Conservation (phyloP, 768 basidiomycete genomes). For the Auricularia cornea region DNA sequence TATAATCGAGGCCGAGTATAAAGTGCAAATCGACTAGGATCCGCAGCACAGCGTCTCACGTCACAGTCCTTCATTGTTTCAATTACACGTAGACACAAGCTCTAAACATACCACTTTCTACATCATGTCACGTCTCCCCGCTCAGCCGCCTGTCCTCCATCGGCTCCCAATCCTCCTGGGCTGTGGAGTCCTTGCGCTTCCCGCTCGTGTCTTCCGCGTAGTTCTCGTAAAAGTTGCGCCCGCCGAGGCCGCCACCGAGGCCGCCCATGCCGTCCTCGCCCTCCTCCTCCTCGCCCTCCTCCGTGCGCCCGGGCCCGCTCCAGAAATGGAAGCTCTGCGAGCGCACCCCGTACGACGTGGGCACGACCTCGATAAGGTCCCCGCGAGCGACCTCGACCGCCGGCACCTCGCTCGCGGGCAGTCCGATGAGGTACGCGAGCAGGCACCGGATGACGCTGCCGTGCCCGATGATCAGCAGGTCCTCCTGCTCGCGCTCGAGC, state of each 20-base stretch:
- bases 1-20: too few species aligned
- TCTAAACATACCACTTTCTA: too few species aligned
- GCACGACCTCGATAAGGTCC: conserved; percentile 89
- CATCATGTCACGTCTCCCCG: too few species aligned
- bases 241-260: conserved; percentile 38
- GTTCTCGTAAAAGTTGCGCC: conserved; percentile 79
- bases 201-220: conserved; percentile 53
- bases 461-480: conserved; percentile 92
- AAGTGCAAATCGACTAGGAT: too few species aligned
- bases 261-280: not conserved
- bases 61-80: too few species aligned
- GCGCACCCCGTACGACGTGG: conserved; percentile 83
- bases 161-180: not conserved
- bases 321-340: conserved; percentile 79
- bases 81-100: too few species aligned
- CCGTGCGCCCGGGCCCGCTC: conserved; percentile 71
- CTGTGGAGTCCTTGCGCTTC: not conserved
- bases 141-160: not conserved
- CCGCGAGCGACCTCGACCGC: conserved; percentile 96
- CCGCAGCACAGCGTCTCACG: too few species aligned
- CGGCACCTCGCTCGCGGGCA: conserved; percentile 93
- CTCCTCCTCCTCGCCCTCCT: conserved; percentile 22
- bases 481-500: conserved; percentile 88
- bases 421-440: conserved; percentile 84
- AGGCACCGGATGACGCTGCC: conserved; percentile 96